Percentiles rank a stretch among this genome's conserved stretches.
These are phyloP conservation scores for Mortierella sp. DNA, from an alignment of 371 early-diverging fungal species.

Conservation along the genomic window DNA sequence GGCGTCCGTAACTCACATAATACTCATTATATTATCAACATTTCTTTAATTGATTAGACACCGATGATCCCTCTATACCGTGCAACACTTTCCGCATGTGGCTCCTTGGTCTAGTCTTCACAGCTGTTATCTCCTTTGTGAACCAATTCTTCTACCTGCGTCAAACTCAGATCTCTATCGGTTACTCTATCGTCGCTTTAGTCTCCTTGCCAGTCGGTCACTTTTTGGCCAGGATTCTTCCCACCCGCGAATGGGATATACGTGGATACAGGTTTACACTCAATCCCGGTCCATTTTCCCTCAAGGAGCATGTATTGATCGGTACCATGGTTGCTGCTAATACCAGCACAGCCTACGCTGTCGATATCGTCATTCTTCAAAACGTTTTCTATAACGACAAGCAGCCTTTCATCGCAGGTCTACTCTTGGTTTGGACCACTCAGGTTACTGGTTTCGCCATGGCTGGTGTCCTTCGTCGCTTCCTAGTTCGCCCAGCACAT, in stretches of 20 bases:
- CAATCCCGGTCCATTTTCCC: constrained; percentile 83
- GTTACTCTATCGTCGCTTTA: constrained; percentile 62
- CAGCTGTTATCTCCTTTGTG: constrained; percentile 59
- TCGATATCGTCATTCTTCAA: constrained; percentile 79
- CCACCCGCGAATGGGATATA: constrained; percentile 37
- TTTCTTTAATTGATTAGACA: constrained; percentile 1
- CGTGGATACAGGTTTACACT: constrained; percentile 58
- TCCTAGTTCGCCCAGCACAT: constrained; percentile 69
- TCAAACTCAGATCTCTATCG: constrained; percentile 61
- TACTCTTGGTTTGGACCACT: constrained; percentile 65
- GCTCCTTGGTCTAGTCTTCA: constrained; percentile 65
- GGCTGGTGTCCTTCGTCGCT: constrained; percentile 72
- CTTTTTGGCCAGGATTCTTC: constrained; percentile 61
- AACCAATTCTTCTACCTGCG: constrained; percentile 73
- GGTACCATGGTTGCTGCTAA: constrained; percentile 48
- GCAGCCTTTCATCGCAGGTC: constrained; percentile 58
- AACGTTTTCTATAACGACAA: constrained; percentile 60
- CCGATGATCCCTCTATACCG: constrained; percentile 60
- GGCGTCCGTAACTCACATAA: background rate
- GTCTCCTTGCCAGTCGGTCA: constrained; percentile 64
- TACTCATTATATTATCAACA: background rate
- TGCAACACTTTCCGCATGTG: constrained; percentile 70
- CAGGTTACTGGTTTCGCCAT: constrained; percentile 77
- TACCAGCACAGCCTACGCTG: constrained; percentile 70
- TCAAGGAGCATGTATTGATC: constrained; percentile 81